Conservation (phyloP, 2,329 filamentous ascomycete genomes). For the Boeremia exigua region DNA sequence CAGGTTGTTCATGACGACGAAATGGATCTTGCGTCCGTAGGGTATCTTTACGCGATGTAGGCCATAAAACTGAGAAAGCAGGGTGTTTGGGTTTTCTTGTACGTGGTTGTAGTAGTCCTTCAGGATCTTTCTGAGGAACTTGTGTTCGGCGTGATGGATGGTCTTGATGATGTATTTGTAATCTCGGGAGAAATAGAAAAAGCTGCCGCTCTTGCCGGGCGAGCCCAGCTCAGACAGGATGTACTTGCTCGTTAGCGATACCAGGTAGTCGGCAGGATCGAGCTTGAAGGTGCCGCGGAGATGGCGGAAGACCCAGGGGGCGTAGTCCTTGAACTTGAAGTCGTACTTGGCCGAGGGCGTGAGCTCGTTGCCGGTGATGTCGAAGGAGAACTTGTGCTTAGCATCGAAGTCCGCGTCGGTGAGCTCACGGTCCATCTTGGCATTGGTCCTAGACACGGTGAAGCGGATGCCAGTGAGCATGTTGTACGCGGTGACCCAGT, state of each 20-base stretch:
- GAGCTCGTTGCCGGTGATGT: constrained; percentile 96
- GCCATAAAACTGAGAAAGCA: constrained; percentile 97
- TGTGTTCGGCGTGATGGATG: constrained; percentile 94
- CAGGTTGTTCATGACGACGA: constrained; percentile 99
- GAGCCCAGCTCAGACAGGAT: constrained; percentile 97
- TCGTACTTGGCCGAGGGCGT: constrained; percentile 99
- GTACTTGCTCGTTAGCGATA: constrained; percentile 98
- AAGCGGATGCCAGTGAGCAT: constrained; percentile 99
- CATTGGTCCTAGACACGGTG: constrained; percentile 93
- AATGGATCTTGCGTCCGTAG: constrained; percentile 97
- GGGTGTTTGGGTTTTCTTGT: constrained; percentile 89
- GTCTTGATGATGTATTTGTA: constrained; percentile 99
- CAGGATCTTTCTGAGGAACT: constrained; percentile 81
- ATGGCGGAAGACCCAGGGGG: constrained; percentile 98
- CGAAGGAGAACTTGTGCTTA: constrained; percentile 98
- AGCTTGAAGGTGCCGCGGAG: constrained; percentile 86
- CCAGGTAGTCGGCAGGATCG: constrained; percentile 95
- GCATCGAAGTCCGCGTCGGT: constrained; percentile 91
- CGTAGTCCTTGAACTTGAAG: constrained; percentile 99
- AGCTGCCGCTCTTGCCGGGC: constrained; percentile 96
- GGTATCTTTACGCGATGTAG: constrained; percentile 97
- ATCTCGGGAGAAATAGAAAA: constrained; percentile 99
- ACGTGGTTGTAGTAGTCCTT: constrained; percentile 95
- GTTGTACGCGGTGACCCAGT: constrained; percentile 98
- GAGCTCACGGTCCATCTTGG: constrained; percentile 89